Percentiles rank a stretch among this genome's conserved stretches.
phyloP scores from a whole-genome alignment of 169 alveolate species.

The Ichthyophthirius multifiliis region DNA sequence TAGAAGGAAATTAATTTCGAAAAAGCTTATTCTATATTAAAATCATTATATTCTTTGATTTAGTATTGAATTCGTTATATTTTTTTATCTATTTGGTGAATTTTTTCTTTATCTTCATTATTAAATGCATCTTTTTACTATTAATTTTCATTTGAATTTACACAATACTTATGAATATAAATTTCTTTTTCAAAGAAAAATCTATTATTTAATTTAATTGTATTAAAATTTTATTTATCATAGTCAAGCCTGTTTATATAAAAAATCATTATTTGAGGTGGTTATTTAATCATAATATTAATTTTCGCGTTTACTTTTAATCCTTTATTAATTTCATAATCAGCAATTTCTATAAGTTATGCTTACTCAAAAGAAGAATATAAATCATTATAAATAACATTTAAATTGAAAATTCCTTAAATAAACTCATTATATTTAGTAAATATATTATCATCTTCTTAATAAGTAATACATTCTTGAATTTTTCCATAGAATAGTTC shows the following conservation, averaged over 20 bases:
- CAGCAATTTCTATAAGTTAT: neutral
- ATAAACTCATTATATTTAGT: neutral
- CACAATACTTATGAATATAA: neutral
- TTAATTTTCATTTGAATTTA: neutral
- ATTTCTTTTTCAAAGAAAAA: neutral
- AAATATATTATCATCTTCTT: neutral
- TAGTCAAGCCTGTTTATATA: neutral
- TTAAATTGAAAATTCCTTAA: neutral
- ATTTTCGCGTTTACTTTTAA: neutral
- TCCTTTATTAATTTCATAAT: neutral
- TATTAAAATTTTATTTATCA: neutral
- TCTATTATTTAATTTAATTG: neutral
- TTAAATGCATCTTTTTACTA: neutral
- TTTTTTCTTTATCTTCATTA: neutral
- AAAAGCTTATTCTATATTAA: neutral
- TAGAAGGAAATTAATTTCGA: neutral
- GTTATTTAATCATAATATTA: neutral
- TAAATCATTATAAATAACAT: neutral
- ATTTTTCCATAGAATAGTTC: neutral
- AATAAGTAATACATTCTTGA: neutral
- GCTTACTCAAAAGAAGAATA: neutral
- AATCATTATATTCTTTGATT: too few relatives aligned
- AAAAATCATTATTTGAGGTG: conserved; percentile 1
- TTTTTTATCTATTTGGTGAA: neutral
- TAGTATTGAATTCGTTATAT: neutral